phyloP scores from a whole-genome alignment of 306 rosid genomes.

The Pueraria montana region DNA sequence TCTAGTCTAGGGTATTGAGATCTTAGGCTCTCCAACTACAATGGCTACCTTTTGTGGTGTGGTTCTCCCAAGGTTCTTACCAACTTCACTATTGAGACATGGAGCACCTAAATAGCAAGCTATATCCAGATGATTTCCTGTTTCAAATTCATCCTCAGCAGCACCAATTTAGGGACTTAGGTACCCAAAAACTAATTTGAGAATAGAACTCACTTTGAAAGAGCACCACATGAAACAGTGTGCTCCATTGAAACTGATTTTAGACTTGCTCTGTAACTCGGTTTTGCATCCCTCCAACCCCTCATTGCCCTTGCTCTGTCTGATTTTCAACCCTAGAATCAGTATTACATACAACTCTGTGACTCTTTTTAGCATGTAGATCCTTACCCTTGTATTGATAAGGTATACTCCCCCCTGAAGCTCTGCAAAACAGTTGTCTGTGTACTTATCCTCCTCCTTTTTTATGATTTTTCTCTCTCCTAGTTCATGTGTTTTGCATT shows the following conservation, averaged over 20 bases:
- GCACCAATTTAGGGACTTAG: not conserved
- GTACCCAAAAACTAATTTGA: slow-evolving; percentile 11
- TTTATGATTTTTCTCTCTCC: not conserved
- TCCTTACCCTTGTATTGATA: not conserved
- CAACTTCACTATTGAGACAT: not conserved
- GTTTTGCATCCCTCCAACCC: not conserved
- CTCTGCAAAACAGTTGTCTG: not conserved
- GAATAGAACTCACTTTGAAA: not conserved
- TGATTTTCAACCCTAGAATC: not conserved
- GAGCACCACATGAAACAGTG: not conserved
- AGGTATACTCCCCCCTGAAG: not conserved
- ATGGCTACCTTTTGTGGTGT: not conserved
- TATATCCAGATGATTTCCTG: not conserved
- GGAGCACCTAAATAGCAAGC: not conserved
- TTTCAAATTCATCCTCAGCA: not conserved
- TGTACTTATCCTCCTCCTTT: not conserved
- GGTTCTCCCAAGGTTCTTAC: not conserved
- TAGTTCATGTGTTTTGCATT: not conserved
- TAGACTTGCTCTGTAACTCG: not conserved
- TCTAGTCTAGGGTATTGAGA: not conserved
- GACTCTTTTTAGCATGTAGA: not conserved
- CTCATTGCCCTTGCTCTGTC: not conserved
- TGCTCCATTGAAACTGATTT: not conserved
- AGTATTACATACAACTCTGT: not conserved
- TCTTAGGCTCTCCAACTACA: not conserved